Base-by-base conservation (phyloP, 2,329 filamentous ascomycete species). In the Neurospora sp. region DNA sequence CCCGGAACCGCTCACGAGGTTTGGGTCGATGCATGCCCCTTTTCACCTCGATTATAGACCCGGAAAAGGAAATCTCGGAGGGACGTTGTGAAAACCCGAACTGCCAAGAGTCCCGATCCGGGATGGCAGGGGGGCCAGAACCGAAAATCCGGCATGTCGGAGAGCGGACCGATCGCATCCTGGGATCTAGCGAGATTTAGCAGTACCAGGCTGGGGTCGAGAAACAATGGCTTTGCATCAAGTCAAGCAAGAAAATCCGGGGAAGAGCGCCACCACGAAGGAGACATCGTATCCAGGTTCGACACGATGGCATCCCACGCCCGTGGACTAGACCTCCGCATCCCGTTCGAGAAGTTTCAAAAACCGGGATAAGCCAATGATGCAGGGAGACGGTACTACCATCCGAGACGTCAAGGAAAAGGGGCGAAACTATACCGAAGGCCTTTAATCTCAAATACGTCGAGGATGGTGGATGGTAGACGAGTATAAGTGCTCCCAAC, bases 241-340 rank as follows among this genome's bases (percentile, higher is more conserved):
- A 62, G 52, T 62, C 28, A 62, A 28, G 52, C 52, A 36, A 65
- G 23, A 41, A 69, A 65, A 40, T 67, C 67, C 69, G 46, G 70
- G 70, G n/a, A 68, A 62, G 15, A 66, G 5, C 37, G 52, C 41
- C 67, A 67, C 23, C n/a, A 41, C 6, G 28, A 65, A 15, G 33
- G n/a, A 66, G 67, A 57, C 40, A 67, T 69, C 68, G 17, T 10
- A 10, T 43, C 10, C 38, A 23, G 33, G 23, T 40, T n/a, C 40
- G 8, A 11, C 3, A 40, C 43, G 12, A 67, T 66, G 19, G 23
- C 52, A 57, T 37, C 66, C 23, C 41, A 8, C 38, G 12, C 15
- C 19, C 17, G 23, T 37, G 66, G 39, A 67, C 40, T 23, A 33
- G 52, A 62, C 28, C 4, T 62, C 28, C 52, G 52, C 28, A 62